Evolutionary conservation across 2,329 filamentous ascomycete genomes (phyloP).

Genomic region (Zasmidium angulare): DNA sequence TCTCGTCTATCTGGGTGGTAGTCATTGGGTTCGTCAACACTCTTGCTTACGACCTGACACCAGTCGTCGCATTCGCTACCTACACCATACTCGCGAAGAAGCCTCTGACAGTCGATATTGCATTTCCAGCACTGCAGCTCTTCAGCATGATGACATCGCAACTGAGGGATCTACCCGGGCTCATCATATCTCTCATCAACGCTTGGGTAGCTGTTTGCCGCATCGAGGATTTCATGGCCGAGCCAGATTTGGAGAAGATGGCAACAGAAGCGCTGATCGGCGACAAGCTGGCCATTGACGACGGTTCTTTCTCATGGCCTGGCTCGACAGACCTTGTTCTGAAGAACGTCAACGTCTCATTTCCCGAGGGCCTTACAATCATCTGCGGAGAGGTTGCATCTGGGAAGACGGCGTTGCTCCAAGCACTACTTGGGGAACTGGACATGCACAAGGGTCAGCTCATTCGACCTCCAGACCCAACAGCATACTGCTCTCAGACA

Average conservation of each 20-base stretch:
- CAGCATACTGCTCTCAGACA: constrained; percentile 65
- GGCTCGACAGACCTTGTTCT: constrained; percentile 60
- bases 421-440: constrained; percentile 60
- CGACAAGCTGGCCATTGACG: constrained; percentile 50
- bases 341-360: constrained; percentile 53
- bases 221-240: constrained; percentile 82
- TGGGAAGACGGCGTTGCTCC: constrained; percentile 63
- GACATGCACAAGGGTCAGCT: constrained; percentile 54
- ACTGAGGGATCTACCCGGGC: constrained; percentile 70
- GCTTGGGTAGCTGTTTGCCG: constrained; percentile 78
- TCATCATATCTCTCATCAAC: constrained; percentile 77
- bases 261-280: constrained; percentile 36
- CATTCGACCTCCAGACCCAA: constrained; percentile 54
- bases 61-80: constrained; percentile 76
- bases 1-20: constrained; percentile 62
- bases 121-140: constrained; percentile 81
- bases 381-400: constrained; percentile 64
- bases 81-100: constrained; percentile 71
- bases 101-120: constrained; percentile 73
- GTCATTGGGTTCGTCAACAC: constrained; percentile 68
- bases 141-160: constrained; percentile 74
- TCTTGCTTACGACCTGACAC: constrained; percentile 71
- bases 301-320: constrained; percentile 78
- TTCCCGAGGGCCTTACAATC: constrained; percentile 59
- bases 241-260: constrained; percentile 65